Evolutionary conservation across 257 asterid genomes (phyloP), one percentile per base, ranked within the genome.

Genomic region (Gentiana macrophylla): DNA sequence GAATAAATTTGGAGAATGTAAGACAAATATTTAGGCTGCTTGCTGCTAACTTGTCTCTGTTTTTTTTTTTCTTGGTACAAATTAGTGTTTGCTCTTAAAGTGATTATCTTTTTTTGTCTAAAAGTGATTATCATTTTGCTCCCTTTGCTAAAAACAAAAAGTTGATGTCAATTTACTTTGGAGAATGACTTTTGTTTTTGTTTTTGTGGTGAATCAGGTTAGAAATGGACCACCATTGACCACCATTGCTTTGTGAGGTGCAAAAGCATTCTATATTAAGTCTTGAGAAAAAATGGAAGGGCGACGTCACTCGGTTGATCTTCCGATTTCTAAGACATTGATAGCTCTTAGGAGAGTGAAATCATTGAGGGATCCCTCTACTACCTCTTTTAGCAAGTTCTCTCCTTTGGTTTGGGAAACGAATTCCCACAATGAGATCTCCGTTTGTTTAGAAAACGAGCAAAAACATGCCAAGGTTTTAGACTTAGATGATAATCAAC

Each of bases 341-440:
- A 72, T 86, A 33, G 97, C 92, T 35, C 87, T 89, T 9, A 70
- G 93, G 67, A 71, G 95, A 76, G 97, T 86, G 67, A 86, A 86
- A 77, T 89, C 97, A 33, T 94, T 89, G 52, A 79, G 97, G 12
- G 97, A 89, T 60, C 97, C 95, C 53, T 74, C 93, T 2, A 89
- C 97, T 6, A 83, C 79, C 66, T 79, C 94, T 3, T 67, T 72
- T 67, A 82, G 84, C 75, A 86, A 78, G 71, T 72, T 83, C 15
- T 71, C 82, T 13, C 53, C 84, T 45, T 65, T 75, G 24, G 70
- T 77, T n/a, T 86, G 95, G 95, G 97, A 89, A 60, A 73, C 82
- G 8, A 71, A 77, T 76, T 79, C 82, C 35, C 63, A 67, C 43
- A 74, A 73, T 59, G 89, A 70, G 33, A 72, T 75, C 44, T 65